Evolutionary conservation across 257 asterid genomes (phyloP), one percentile per base, ranked within the genome.

Genomic region (Nemophila menziesii): DNA sequence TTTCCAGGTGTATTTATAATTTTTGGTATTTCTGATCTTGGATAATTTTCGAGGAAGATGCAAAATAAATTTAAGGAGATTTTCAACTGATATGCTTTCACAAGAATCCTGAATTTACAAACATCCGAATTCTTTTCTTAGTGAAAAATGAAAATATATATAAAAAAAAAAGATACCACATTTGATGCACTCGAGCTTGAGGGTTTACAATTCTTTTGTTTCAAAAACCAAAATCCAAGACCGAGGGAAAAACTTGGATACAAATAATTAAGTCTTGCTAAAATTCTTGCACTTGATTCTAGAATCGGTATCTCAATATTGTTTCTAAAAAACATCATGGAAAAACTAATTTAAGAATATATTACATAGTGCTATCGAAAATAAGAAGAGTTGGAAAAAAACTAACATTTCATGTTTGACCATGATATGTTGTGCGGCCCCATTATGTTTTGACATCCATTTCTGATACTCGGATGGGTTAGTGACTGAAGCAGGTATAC

Each of bases 1-100:
- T 66, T 70, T 51, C 68, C 44, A 5, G 80, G 58, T 57, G 93
- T 85, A 47, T 76, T 82, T 50, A 40, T 44, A 46, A 79, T 73
- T 66, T 84, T 94, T 0, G 98, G 98, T 61, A 84, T 80, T 46
- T 72, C 95, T 16, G 80, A 66, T 33, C 74, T 46, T 39, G 84
- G 44, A 89, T 74, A 57, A 80, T 75, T 47, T 68, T 73, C 3
- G 71, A 64, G 36, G 60, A 56, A 47, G 94, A 72, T n/a, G n/a
- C n/a, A n/a, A n/a, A n/a, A n/a, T n/a, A n/a, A n/a, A n/a, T n/a
- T 81, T 90, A 51, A 90, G 92, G 72, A 90, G 98, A 78, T 90
- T 89, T 74, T 85, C 89, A 5, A 96, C 98, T 4, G 76, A 70
- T 58, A 78, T 51, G 46, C 55, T 56, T 57, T 71, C 61, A 49